Percentiles rank a stretch among this genome's conserved stretches.
Conservation (phyloP, 1,139 yeast genomes). For the Candida pseudocylindracea region DNA sequence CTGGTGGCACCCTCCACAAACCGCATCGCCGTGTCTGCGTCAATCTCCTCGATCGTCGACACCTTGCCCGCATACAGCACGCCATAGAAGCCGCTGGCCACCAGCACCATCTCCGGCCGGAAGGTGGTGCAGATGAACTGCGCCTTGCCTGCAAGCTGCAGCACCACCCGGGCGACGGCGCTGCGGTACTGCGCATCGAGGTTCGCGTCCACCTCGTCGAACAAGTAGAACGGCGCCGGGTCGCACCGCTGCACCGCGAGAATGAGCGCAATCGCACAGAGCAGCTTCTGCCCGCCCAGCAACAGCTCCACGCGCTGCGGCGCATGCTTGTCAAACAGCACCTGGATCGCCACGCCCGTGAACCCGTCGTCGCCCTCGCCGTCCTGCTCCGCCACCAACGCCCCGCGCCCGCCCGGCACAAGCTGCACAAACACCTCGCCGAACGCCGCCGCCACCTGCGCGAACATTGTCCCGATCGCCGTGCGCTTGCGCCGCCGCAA, state of each 20-base stretch:
- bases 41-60: slow-evolving; percentile 54
- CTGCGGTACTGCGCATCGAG: slow-evolving; percentile 82
- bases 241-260: slow-evolving; percentile 88
- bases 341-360: slow-evolving; percentile 69
- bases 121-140: slow-evolving; percentile 95
- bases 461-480: slow-evolving; percentile 63
- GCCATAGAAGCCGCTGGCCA: slow-evolving; percentile 75
- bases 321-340: slow-evolving; percentile 55
- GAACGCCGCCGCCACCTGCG: slow-evolving; percentile 55
- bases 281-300: slow-evolving; percentile 90
- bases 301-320: slow-evolving; percentile 79
- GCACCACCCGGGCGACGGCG: slow-evolving; percentile 64
- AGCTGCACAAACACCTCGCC: slow-evolving; percentile 51
- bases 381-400: slow-evolving; percentile 38
- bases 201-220: slow-evolving; percentile 94
- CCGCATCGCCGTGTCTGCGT: slow-evolving; percentile 48
- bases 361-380: slow-evolving; percentile 27
- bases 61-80: slow-evolving; percentile 71
- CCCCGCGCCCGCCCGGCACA: slow-evolving; percentile 72
- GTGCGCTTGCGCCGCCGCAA: slow-evolving; percentile 62
- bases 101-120: slow-evolving; percentile 78
- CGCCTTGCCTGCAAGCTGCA: slow-evolving; percentile 37
- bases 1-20: slow-evolving; percentile 39
- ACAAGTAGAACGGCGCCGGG: slow-evolving; percentile 90
- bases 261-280: slow-evolving; percentile 84